Conservation (phyloP, 805 yeast genomes). For the Wickerhamiella slavikovae region DNA sequence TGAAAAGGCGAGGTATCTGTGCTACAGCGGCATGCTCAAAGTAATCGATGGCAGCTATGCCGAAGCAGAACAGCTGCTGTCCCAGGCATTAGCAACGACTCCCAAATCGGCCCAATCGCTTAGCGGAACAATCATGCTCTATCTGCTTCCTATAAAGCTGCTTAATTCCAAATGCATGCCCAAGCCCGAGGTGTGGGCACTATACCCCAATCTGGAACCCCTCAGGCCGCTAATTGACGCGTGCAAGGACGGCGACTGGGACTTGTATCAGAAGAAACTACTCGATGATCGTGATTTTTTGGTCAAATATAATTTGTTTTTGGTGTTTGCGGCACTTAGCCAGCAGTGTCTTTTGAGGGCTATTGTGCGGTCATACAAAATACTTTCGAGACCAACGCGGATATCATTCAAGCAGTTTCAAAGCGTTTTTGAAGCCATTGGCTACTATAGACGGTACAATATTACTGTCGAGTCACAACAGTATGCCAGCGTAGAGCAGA, state of each 20-base stretch:
- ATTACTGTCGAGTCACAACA: background rate
- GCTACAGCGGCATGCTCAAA: constrained; percentile 8
- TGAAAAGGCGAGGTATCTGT: constrained; percentile 6
- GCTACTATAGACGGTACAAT: background rate
- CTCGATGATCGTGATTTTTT: constrained; percentile 2
- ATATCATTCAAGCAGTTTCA: constrained; percentile 4
- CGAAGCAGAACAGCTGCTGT: constrained; percentile 4
- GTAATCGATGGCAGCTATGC: constrained; percentile 7
- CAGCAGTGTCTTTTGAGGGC: constrained; percentile 5
- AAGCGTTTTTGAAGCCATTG: background rate
- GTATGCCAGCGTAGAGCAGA: constrained; percentile 7
- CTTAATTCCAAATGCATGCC: constrained; percentile 5
- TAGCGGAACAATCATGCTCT: constrained; percentile 7
- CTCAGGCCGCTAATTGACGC: constrained; percentile 5
- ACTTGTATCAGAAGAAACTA: constrained; percentile 1
- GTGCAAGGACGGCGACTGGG: constrained; percentile 5
- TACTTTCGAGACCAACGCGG: constrained; percentile 5
- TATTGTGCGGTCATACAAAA: constrained; percentile 6
- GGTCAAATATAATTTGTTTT: constrained; percentile 6
- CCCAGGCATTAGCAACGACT: constrained; percentile 2
- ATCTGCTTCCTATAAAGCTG: constrained; percentile 7
- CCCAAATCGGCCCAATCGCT: constrained; percentile 1
- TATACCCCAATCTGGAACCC: constrained; percentile 4
- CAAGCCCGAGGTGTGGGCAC: constrained; percentile 4
- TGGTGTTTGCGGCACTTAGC: constrained; percentile 6